Evolutionary conservation across 371 early-diverging fungal genomes (phyloP).

Genomic region (Mortierella sp.): DNA sequence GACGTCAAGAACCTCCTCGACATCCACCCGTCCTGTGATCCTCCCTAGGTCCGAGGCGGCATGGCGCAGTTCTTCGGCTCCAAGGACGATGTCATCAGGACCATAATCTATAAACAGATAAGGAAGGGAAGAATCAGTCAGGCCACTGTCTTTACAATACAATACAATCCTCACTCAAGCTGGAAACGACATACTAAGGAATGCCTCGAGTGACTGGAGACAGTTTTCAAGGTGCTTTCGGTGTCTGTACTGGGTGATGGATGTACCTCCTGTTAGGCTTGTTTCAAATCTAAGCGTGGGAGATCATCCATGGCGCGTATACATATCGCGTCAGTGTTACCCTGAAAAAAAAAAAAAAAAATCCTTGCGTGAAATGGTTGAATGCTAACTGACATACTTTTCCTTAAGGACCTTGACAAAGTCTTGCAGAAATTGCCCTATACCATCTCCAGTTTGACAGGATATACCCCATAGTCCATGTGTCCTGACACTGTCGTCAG

Average conservation of each 20-base stretch:
- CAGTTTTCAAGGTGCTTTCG: constrained; percentile 74
- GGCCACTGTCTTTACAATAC: neutral
- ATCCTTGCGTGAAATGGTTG: no score
- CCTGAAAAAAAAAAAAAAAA: neutral
- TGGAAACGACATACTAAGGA: constrained; percentile 57
- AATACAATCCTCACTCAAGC: neutral
- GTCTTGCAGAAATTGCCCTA: constrained; percentile 62
- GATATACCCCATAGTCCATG: constrained; percentile 64
- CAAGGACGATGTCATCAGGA: constrained; percentile 69
- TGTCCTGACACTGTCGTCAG: neutral
- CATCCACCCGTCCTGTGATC: constrained; percentile 81
- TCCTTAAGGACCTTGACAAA: constrained; percentile 65
- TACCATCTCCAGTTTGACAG: constrained; percentile 70
- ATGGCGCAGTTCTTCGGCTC: constrained; percentile 81
- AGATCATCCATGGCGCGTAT: no score
- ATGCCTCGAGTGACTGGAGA: constrained; percentile 61
- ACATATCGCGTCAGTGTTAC: no score
- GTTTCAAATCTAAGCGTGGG: constrained; percentile 61
- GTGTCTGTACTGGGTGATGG: constrained; percentile 82
- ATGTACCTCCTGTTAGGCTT: constrained; percentile 54
- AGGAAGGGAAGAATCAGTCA: neutral
- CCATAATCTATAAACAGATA: constrained; percentile 33
- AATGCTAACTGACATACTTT: constrained; percentile 32
- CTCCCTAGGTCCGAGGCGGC: constrained; percentile 77
- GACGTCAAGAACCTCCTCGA: constrained; percentile 81